Conservation (phyloP, 2,329 filamentous ascomycete genomes). For the Colletotrichum sidae region DNA sequence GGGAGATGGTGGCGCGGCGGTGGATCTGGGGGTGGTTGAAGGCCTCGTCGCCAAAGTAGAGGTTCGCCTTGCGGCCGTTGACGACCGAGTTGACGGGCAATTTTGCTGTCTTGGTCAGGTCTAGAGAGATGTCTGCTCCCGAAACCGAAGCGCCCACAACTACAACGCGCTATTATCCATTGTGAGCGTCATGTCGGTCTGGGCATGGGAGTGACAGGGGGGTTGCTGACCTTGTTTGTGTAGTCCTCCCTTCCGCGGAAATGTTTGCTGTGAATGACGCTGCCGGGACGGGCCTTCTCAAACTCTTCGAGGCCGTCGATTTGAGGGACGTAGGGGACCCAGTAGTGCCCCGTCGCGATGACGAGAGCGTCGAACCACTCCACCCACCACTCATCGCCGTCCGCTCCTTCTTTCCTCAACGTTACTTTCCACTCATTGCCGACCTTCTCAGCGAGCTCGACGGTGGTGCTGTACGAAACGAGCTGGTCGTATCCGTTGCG, state of each 20-base stretch:
- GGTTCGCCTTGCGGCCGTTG: conserved; percentile 59
- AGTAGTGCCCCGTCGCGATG: conserved; percentile 71
- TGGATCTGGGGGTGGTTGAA: conserved; percentile 69
- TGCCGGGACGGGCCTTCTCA: conserved; percentile 58
- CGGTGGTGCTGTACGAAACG: conserved; percentile 68
- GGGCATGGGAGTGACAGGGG: background rate
- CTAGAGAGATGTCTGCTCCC: conserved; percentile 70
- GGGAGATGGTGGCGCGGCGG: conserved; percentile 59
- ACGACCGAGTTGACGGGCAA: conserved; percentile 63
- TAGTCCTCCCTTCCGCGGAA: conserved; percentile 60
- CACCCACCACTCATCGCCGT: conserved; percentile 69
- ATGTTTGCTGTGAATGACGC: conserved; percentile 66
- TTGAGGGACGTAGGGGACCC: conserved; percentile 66
- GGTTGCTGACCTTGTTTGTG: conserved; percentile 53
- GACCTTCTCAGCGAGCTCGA: conserved; percentile 67
- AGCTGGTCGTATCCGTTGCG: conserved; percentile 65
- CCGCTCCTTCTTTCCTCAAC: conserved; percentile 53
- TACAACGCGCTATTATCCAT: conserved; percentile 60
- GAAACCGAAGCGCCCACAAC: conserved; percentile 75
- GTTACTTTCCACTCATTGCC: conserved; percentile 64
- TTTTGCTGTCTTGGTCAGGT: conserved; percentile 58
- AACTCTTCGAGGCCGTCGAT: conserved; percentile 62
- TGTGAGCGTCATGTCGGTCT: background rate
- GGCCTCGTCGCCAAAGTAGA: conserved; percentile 69
- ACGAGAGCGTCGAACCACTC: conserved; percentile 72